A percentile compares a stretch with the other conserved stretches of the same genome.
These are phyloP conservation scores for Coffea canephora DNA, from an alignment of 257 asterid species.

Conservation along the genomic window DNA sequence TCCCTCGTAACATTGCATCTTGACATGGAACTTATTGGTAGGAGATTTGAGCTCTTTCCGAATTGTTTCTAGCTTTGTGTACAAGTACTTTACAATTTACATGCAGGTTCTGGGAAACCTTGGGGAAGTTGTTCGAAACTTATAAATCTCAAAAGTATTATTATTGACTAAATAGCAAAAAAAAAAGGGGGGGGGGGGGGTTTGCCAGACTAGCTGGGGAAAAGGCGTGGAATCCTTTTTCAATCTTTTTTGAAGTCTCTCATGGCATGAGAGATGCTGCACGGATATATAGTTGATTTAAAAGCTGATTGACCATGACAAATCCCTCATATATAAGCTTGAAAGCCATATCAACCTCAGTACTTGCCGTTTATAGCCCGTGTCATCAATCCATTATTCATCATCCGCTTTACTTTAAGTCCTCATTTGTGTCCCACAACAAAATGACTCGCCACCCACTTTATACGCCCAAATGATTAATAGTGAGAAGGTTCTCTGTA, in stretches of 20 bases:
- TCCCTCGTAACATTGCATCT: background rate
- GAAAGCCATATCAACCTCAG: constrained; percentile 14
- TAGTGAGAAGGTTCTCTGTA: constrained; percentile 49
- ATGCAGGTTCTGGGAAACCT: constrained; percentile 6
- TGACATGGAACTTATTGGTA: background rate
- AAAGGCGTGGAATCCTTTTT: background rate
- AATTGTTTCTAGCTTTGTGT: background rate
- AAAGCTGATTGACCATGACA: constrained; percentile 26
- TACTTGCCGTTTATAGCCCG: constrained; percentile 14
- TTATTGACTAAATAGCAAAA: background rate
- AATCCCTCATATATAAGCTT: constrained; percentile 7
- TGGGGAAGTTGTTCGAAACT: background rate
- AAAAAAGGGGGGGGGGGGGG: background rate
- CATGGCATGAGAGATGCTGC: constrained; percentile 27
- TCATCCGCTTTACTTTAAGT: constrained; percentile 21
- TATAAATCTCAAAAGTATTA: background rate
- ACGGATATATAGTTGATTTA: constrained; percentile 12
- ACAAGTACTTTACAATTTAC: background rate
- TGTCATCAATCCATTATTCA: constrained; percentile 15
- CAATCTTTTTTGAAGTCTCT: background rate
- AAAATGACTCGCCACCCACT: constrained; percentile 26
- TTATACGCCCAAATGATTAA: constrained; percentile 18
- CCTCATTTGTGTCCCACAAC: constrained; percentile 32
- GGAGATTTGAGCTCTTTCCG: background rate
- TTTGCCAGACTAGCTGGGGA: background rate